phyloP scores from a whole-genome alignment of 2,329 filamentous ascomycete genomes.

The Keithomyces neogunnii region DNA sequence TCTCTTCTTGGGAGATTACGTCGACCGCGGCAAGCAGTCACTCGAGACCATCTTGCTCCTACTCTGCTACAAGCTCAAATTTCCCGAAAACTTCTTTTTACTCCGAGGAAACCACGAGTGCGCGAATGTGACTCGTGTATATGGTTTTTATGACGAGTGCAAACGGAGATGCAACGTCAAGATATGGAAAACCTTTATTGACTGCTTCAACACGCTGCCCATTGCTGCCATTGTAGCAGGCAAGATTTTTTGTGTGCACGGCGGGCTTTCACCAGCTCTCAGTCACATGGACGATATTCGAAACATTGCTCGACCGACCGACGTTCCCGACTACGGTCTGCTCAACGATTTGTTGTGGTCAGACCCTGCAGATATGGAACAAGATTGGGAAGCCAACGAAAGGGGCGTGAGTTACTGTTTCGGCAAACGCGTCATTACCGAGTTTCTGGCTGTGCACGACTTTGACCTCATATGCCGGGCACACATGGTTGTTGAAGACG shows the following conservation, averaged over 20 bases:
- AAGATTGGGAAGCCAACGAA: conserved; percentile 97
- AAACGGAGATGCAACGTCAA: conserved; percentile 95
- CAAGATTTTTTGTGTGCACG: conserved; percentile 97
- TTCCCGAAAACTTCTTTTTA: conserved; percentile 94
- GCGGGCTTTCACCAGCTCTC: conserved; percentile 83
- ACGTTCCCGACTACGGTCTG: conserved; percentile 93
- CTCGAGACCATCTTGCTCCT: conserved; percentile 89
- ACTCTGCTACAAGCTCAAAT: conserved; percentile 95
- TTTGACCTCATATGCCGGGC: conserved; percentile 96
- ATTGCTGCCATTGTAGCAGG: conserved; percentile 95
- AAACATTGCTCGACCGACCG: conserved; percentile 88
- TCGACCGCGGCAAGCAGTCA: conserved; percentile 92
- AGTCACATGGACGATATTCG: conserved; percentile 98
- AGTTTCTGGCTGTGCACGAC: conserved; percentile 89
- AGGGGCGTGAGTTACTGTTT: conserved; percentile 97
- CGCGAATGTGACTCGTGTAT: conserved; percentile 90
- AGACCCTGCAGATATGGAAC: conserved; percentile 95
- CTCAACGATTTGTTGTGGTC: conserved; percentile 96
- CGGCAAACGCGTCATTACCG: conserved; percentile 94
- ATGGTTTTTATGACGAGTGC: conserved; percentile 97
- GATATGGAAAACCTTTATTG: conserved; percentile 96
- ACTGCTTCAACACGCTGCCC: conserved; percentile 91
- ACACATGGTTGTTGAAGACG: conserved; percentile 98
- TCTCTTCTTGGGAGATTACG: conserved; percentile 91
- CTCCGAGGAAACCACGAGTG: conserved; percentile 94